These are phyloP conservation scores for Staphylotrichum longicolle DNA, from an alignment of 495 filamentous ascomycete genomes.

Conservation along the genomic window DNA sequence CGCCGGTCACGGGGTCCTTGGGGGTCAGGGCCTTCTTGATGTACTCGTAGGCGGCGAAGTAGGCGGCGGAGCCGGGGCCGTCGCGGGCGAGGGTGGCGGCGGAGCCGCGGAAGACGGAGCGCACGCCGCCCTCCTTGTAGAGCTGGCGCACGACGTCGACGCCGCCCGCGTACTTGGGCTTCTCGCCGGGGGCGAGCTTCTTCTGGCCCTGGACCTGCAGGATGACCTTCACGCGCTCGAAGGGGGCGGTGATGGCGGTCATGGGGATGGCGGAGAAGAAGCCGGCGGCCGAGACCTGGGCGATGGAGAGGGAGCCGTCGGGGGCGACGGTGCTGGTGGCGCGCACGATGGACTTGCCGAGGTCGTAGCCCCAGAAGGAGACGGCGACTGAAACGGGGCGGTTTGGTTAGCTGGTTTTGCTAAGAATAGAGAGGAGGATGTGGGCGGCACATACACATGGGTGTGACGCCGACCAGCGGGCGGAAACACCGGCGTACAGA, in stretches of 20 bases:
- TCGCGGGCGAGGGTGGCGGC: constrained; percentile 91
- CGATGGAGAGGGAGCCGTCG: constrained; percentile 69
- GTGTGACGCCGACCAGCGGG: constrained; percentile 91
- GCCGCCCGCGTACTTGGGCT: constrained; percentile 87
- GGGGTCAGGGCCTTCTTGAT: constrained; percentile 88
- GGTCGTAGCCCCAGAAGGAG: constrained; percentile 98
- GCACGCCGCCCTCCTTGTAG: constrained; percentile 85
- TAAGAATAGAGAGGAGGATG: background rate
- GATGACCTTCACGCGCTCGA: constrained; percentile 97
- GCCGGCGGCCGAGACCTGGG: constrained; percentile 85
- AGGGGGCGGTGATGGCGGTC: constrained; percentile 96
- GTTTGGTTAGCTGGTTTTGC: constrained; percentile 12
- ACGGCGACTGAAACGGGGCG: constrained; percentile 68
- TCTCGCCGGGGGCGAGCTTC: constrained; percentile 76
- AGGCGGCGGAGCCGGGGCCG: constrained; percentile 87
- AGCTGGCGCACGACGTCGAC: constrained; percentile 93
- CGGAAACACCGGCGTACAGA: constrained; percentile 94
- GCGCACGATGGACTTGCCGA: constrained; percentile 84
- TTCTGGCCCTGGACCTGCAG: constrained; percentile 97
- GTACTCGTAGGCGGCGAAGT: constrained; percentile 96
- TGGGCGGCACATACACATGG: constrained; percentile 73
- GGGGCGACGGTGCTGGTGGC: constrained; percentile 62
- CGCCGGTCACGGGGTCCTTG: constrained; percentile 69
- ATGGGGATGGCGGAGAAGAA: constrained; percentile 98
- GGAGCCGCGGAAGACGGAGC: constrained; percentile 86